Base-by-base conservation (phyloP, 2,329 filamentous ascomycete species). In the Fusarium citri region DNA sequence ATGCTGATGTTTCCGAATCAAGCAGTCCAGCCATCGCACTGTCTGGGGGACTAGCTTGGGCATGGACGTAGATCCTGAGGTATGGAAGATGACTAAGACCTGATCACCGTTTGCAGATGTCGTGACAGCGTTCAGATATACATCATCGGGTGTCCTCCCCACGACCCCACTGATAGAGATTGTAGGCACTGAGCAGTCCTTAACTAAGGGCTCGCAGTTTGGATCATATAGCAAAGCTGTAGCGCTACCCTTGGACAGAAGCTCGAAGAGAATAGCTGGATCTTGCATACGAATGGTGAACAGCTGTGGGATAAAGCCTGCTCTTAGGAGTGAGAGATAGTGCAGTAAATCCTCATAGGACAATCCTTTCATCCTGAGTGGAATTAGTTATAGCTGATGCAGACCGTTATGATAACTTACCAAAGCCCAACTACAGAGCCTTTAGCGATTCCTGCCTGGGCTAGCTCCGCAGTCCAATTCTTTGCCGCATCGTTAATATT, bases 1-100 rank as follows among this genome's bases (percentile, higher is more conserved):
- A 20, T n/a, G 25, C 0, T 20, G 31, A 2, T 64, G 41, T 37
- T 64, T 64, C 2, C 61, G 59, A 22, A 64, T 64, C 16, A 64
- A 49, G 2, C 50, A 64, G 11, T 64, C 61, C 8, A 64, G 9
- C 50, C 61, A 64, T 3, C 8, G 63, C 6, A 64, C 51, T 10
- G 61, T 50, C 2, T 45, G 15, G 1, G 61, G 61, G 10, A 64
- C 61, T 1, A 64, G 26, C 8, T 64, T 64, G 0, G 61, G 61
- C 5, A 64, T 30, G 3, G 61, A 64, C 3, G 59, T 64, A 5
- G 61, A 64, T 4, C 61, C 60, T 0, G 61, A 64, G 0, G 59
- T 64, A 9, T 64, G 61, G 1, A 64, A 64, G 5, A 64, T 46
- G 5, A 42, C 14, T 1, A 41, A 46, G 14, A 64, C 14, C 34